Conservation (phyloP, 2,329 filamentous ascomycete genomes). For the Huntiella moniliformis region DNA sequence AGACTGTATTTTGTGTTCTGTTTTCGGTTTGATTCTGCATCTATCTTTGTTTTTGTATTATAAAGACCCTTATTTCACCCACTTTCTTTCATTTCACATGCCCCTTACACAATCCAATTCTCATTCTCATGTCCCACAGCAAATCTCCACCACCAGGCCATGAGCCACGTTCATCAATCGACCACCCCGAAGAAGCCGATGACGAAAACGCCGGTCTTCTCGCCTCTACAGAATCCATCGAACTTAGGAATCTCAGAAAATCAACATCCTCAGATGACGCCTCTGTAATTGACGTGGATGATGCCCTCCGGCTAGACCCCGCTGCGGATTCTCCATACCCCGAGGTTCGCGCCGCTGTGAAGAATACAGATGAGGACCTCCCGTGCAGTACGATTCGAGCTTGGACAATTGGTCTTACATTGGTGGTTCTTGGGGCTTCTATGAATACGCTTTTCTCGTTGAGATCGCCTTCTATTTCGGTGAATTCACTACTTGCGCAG, state of each 20-base stretch:
- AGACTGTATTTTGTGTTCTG: neutral
- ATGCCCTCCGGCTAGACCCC: constrained; percentile 17
- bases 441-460: constrained; percentile 47
- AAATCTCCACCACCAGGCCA: neutral
- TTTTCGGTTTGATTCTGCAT: neutral
- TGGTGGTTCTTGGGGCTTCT: constrained; percentile 37
- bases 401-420: constrained; percentile 40
- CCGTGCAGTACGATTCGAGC: constrained; percentile 48
- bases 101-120: neutral
- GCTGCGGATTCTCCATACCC: constrained; percentile 45
- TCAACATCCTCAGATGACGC: constrained; percentile 4
- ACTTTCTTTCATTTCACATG: neutral
- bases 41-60: neutral
- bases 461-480: constrained; percentile 40
- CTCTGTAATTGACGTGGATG: constrained; percentile 4
- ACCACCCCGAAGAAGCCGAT: constrained; percentile 17
- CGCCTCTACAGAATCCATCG: constrained; percentile 22
- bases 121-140: neutral
- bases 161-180: constrained; percentile 6
- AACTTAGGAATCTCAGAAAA: constrained; percentile 11
- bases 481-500: constrained; percentile 43
- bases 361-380: constrained; percentile 44
- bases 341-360: constrained; percentile 45
- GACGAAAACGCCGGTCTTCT: constrained; percentile 39
- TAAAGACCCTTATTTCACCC: neutral